Evolutionary conservation across 768 basidiomycete genomes (phyloP).

Genomic region (Trametes gibbosa): DNA sequence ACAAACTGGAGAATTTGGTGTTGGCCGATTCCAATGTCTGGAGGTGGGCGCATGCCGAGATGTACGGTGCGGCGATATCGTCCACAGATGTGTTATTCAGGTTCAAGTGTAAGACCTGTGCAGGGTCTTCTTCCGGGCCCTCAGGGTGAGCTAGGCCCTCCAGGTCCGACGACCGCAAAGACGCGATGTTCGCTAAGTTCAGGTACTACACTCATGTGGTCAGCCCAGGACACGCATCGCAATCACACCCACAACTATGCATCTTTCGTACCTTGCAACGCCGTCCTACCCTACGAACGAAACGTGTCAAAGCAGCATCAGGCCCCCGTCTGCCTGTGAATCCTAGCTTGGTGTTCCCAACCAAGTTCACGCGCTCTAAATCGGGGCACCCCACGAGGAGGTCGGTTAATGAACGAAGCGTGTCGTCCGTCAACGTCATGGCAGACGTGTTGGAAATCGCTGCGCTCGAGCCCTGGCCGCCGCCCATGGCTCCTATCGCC

Average conservation of each 20-base stretch:
- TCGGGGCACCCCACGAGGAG: slow-evolving; percentile 33
- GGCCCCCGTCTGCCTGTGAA: slow-evolving; percentile 29
- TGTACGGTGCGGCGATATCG: slow-evolving; percentile 51
- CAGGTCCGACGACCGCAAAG: slow-evolving; percentile 50
- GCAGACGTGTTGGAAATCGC: slow-evolving; percentile 45
- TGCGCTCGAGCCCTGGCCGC: slow-evolving; percentile 40
- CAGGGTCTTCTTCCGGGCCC: slow-evolving; percentile 29
- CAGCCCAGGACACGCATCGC: background rate
- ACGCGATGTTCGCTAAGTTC: slow-evolving; percentile 54
- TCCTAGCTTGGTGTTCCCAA: slow-evolving; percentile 62
- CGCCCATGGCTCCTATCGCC: slow-evolving; percentile 58
- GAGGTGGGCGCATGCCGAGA: slow-evolving; percentile 51
- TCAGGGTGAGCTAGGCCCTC: slow-evolving; percentile 42
- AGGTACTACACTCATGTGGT: slow-evolving; percentile 36
- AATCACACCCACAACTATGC: background rate
- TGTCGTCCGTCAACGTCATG: slow-evolving; percentile 56
- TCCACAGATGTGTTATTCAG: slow-evolving; percentile 63
- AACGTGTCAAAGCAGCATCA: slow-evolving; percentile 39
- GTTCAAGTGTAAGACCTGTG: slow-evolving; percentile 46
- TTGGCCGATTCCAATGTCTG: slow-evolving; percentile 49
- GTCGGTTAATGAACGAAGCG: slow-evolving; percentile 43
- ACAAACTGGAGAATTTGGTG: slow-evolving; percentile 59
- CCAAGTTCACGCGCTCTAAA: slow-evolving; percentile 57
- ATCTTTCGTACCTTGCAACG: slow-evolving; percentile 50
- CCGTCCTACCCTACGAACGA: slow-evolving; percentile 54